phyloP scores from a whole-genome alignment of 768 basidiomycete species.

The Xerocomellus intermedius region DNA sequence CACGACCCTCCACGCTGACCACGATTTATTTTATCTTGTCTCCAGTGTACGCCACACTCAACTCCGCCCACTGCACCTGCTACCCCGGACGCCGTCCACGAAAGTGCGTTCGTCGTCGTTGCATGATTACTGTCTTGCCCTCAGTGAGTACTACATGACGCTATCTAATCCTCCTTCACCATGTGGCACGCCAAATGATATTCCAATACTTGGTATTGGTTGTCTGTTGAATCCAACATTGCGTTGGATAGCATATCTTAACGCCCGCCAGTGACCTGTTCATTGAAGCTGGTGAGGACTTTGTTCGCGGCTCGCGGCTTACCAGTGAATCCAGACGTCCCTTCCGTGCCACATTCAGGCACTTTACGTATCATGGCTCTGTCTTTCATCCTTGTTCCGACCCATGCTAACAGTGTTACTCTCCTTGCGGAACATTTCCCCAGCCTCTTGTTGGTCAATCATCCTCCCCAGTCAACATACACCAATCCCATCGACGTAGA shows the following conservation, averaged over 20 bases:
- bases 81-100: constrained; percentile 35
- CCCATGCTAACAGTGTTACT: constrained; percentile 22
- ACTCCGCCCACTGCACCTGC: constrained; percentile 32
- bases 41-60: constrained; percentile 30
- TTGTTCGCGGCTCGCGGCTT: neutral
- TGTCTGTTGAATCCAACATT: neutral
- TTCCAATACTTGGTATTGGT: neutral
- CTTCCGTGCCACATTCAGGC: neutral
- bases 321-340: neutral
- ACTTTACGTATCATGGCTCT: constrained; percentile 3
- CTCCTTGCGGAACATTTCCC: constrained; percentile 21
- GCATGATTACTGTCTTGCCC: constrained; percentile 40
- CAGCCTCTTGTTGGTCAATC: constrained; percentile 47
- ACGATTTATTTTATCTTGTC: constrained; percentile 36
- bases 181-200: constrained; percentile 5
- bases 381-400: constrained; percentile 1
- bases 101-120: constrained; percentile 38
- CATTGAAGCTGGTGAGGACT: neutral
- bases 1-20: constrained; percentile 40
- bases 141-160: constrained; percentile 34
- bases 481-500: constrained; percentile 30
- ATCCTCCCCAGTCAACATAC: constrained; percentile 41
- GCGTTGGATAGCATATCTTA: constrained; percentile 14
- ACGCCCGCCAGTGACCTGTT: constrained; percentile 9
- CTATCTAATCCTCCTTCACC: constrained; percentile 9